phyloP scores from a whole-genome alignment of 441 rosid species.

The Populus hybrid region DNA sequence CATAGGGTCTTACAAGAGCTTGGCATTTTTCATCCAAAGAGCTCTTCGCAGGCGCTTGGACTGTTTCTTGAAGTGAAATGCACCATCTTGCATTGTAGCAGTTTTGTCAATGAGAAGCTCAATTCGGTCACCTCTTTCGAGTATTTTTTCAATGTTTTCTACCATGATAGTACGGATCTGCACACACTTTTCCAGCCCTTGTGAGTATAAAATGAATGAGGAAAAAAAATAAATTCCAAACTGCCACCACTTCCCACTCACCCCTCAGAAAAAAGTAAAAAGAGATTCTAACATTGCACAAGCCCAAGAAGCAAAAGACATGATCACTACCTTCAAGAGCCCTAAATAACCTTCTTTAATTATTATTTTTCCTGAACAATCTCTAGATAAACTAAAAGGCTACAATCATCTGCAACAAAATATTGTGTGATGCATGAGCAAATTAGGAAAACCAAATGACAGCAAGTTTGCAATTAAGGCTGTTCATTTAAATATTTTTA shows the following conservation, averaged over 20 bases:
- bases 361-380: too few relatives aligned
- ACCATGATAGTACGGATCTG: constrained; percentile 8
- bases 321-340: too few relatives aligned
- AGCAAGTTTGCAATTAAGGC: too few relatives aligned
- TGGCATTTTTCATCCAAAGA: constrained; percentile 96
- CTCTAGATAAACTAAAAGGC: too few relatives aligned
- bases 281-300: too few relatives aligned
- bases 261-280: not conserved
- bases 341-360: too few relatives aligned
- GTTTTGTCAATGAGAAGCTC: constrained; percentile 96
- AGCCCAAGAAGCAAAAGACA: too few relatives aligned
- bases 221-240: constrained; percentile 4
- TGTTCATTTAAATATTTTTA: too few relatives aligned
- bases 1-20: constrained; percentile 64
- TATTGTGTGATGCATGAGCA: too few relatives aligned
- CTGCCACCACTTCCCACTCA: constrained; percentile 34
- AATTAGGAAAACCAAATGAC: too few relatives aligned
- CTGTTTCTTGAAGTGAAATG: constrained; percentile 94
- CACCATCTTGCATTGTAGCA: constrained; percentile 89
- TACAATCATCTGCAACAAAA: too few relatives aligned
- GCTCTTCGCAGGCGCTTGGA: constrained; percentile 87
- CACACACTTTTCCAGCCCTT: constrained; percentile 14
- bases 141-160: constrained; percentile 47
- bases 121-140: constrained; percentile 93
- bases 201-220: constrained; percentile 12